These are phyloP conservation scores for Coniochaeta ligniaria DNA, from an alignment of 2,329 filamentous ascomycete species.

Conservation along the genomic window DNA sequence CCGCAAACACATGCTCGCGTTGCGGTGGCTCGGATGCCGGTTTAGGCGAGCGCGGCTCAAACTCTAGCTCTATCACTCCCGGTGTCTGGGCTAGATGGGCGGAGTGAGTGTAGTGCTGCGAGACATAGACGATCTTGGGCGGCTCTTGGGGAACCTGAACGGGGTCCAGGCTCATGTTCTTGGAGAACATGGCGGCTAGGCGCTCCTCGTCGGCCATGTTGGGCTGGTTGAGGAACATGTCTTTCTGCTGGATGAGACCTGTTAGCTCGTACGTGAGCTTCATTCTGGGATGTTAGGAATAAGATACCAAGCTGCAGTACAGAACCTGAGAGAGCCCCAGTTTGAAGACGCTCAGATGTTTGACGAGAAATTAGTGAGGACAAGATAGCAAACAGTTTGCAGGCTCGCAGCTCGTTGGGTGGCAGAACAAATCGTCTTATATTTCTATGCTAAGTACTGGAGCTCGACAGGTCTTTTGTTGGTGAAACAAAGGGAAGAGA, in stretches of 20 bases:
- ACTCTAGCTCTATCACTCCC: constrained; percentile 18
- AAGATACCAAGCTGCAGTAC: constrained; percentile 1
- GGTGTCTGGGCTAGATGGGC: constrained; percentile 50
- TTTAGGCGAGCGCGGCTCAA: constrained; percentile 27
- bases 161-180: constrained; percentile 60
- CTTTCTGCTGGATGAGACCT: background rate
- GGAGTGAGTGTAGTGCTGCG: constrained; percentile 80
- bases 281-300: constrained; percentile 6
- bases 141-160: constrained; percentile 22
- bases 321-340: background rate
- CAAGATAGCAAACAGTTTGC: background rate
- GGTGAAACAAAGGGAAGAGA: background rate
- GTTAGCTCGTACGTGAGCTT: constrained; percentile 8
- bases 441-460: background rate
- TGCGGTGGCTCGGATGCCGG: constrained; percentile 44
- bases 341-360: background rate
- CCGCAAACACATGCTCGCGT: constrained; percentile 41
- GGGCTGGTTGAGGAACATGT: constrained; percentile 32
- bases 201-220: constrained; percentile 70
- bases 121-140: constrained; percentile 59
- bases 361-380: background rate
- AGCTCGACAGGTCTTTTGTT: background rate
- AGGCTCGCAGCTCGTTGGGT: background rate
- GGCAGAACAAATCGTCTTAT: background rate
- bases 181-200: constrained; percentile 70